Evolutionary conservation across 768 basidiomycete species (phyloP).

Genomic region (Sarcodon sp.): DNA sequence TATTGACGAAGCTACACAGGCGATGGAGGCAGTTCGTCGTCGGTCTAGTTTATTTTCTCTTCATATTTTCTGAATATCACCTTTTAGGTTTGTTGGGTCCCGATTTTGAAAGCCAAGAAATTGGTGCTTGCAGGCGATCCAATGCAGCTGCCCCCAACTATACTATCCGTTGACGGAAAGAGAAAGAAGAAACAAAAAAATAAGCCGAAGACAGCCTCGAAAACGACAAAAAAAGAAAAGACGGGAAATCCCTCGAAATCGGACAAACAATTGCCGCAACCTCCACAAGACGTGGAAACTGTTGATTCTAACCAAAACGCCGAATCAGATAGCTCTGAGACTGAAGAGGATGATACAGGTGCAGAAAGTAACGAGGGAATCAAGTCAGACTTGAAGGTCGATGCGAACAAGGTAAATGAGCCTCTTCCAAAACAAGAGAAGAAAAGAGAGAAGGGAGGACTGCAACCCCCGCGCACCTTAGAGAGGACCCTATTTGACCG

Average conservation of each 20-base stretch:
- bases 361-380: not conserved
- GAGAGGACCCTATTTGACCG: slow-evolving; percentile 90
- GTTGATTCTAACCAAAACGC: not conserved
- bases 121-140: slow-evolving; percentile 80
- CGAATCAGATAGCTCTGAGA: not conserved
- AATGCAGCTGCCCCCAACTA: slow-evolving; percentile 90
- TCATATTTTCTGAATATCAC: not conserved
- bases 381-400: not conserved
- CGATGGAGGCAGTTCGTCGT: slow-evolving; percentile 71
- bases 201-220: not conserved
- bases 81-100: slow-evolving; percentile 81
- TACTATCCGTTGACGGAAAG: slow-evolving; percentile 52
- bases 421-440: not conserved
- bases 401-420: not conserved
- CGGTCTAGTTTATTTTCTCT: not conserved
- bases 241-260: not conserved
- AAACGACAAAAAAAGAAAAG: not conserved
- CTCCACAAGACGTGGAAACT: not conserved
- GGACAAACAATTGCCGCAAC: not conserved
- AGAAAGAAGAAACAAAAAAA: slow-evolving; percentile 15
- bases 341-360: not conserved
- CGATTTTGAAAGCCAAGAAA: slow-evolving; percentile 86
- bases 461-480: slow-evolving; percentile 57
- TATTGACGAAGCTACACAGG: slow-evolving; percentile 97
- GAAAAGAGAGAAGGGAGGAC: slow-evolving; percentile 6